Conservation (phyloP, 345 rosid genomes). For the Sisymbrium altissimum region DNA sequence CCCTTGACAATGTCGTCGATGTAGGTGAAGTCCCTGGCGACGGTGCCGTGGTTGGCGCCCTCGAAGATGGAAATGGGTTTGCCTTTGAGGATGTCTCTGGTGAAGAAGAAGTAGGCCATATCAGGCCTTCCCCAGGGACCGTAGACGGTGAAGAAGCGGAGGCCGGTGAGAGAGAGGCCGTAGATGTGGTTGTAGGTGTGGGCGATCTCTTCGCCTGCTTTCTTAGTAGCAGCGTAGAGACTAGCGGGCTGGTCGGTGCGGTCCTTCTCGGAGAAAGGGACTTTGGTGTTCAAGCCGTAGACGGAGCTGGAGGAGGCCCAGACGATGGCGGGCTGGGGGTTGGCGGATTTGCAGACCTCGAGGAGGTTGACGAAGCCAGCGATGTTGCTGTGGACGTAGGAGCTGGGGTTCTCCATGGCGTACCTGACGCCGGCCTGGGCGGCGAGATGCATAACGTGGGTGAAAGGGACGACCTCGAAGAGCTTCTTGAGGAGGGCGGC, state of each 20-base stretch:
- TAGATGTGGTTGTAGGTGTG: constrained; percentile 55
- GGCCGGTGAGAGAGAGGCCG: constrained; percentile 47
- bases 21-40: constrained; percentile 51
- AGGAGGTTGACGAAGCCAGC: constrained; percentile 50
- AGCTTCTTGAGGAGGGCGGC: constrained; percentile 37
- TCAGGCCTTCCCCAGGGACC: constrained; percentile 58
- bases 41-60: constrained; percentile 37
- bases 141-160: constrained; percentile 50
- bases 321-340: constrained; percentile 50
- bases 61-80: constrained; percentile 41
- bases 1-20: constrained; percentile 94
- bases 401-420: constrained; percentile 49
- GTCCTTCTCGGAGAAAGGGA: constrained; percentile 52
- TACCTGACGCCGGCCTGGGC: constrained; percentile 57
- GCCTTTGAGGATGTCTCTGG: constrained; percentile 44
- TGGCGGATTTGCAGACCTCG: constrained; percentile 41
- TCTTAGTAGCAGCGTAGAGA: constrained; percentile 54
- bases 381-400: constrained; percentile 50
- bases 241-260: constrained; percentile 48
- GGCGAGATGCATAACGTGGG: constrained; percentile 55
- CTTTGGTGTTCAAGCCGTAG: constrained; percentile 50
- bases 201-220: constrained; percentile 55
- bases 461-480: constrained; percentile 45
- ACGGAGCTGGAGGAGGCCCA: constrained; percentile 66
- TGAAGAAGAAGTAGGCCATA: constrained; percentile 60